Conservation (phyloP, 257 asterid species). For the Cordia subcordata region DNA sequence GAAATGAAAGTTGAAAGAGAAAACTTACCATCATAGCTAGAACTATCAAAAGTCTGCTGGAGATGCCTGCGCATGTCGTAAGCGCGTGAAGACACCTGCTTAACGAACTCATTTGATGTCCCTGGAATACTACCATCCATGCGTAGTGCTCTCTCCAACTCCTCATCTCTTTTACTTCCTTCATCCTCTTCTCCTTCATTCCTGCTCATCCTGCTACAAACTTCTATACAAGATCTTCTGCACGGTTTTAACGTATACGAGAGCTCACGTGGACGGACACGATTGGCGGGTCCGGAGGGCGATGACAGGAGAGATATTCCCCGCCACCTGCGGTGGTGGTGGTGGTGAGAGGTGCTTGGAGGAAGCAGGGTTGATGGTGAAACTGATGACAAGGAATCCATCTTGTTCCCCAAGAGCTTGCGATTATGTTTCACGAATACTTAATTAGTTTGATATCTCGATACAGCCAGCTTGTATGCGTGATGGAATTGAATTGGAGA, state of each 20-base stretch:
- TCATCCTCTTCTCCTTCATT: conserved; percentile 28
- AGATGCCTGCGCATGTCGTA: conserved; percentile 90
- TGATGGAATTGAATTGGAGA: neutral
- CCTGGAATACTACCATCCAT: conserved; percentile 89
- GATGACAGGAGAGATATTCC: neutral
- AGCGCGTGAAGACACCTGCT: conserved; percentile 89
- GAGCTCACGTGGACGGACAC: neutral
- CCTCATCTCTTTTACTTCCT: conserved; percentile 55
- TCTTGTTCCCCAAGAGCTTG: neutral
- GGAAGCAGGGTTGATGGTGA: conserved; percentile 2
- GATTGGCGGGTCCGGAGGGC: neutral
- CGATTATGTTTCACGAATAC: neutral
- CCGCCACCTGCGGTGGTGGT: neutral
- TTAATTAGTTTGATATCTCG: neutral
- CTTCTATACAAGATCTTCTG: neutral
- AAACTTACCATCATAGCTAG: conserved; percentile 78
- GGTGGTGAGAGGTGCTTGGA: neutral
- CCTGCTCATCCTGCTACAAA: neutral
- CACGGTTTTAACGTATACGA: neutral
- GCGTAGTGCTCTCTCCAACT: conserved; percentile 74
- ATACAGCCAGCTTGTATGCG: neutral
- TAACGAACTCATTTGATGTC: conserved; percentile 71
- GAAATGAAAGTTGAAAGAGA: neutral
- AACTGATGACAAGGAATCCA: conserved; percentile 4
- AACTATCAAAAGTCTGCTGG: conserved; percentile 75